Percentiles rank a stretch among this genome's conserved stretches.
Conservation (phyloP, 2,329 filamentous ascomycete genomes). For the Myriosclerotinia duriaeana region DNA sequence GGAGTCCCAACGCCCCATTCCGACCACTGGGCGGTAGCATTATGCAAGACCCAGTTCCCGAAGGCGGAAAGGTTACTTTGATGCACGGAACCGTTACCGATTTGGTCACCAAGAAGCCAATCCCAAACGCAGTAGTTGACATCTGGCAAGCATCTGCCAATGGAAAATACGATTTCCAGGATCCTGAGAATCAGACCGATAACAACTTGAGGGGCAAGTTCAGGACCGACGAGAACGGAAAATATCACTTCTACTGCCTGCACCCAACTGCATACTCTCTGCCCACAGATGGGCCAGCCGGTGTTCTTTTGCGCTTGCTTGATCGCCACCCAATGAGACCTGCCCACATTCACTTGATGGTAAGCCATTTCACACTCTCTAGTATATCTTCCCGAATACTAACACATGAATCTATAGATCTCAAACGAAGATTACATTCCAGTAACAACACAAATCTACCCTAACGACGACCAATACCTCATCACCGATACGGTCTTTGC, state of each 20-base stretch:
- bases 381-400: neutral
- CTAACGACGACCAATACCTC: slow-evolving; percentile 63
- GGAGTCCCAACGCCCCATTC: slow-evolving; percentile 69
- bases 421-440: slow-evolving; percentile 60
- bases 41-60: slow-evolving; percentile 47
- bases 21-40: slow-evolving; percentile 70
- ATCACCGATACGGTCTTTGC: slow-evolving; percentile 54
- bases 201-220: slow-evolving; percentile 63
- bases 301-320: slow-evolving; percentile 52
- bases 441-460: slow-evolving; percentile 76
- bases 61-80: slow-evolving; percentile 55
- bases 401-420: slow-evolving; percentile 43
- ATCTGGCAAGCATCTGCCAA: slow-evolving; percentile 65
- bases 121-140: slow-evolving; percentile 55
- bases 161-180: slow-evolving; percentile 58
- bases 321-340: slow-evolving; percentile 58
- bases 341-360: slow-evolving; percentile 59
- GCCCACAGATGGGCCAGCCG: slow-evolving; percentile 53
- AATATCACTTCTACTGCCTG: slow-evolving; percentile 53
- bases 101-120: slow-evolving; percentile 30
- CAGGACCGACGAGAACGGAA: slow-evolving; percentile 55
- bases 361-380: slow-evolving; percentile 33
- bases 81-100: slow-evolving; percentile 60
- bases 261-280: slow-evolving; percentile 46
- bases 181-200: slow-evolving; percentile 57